Evolutionary conservation across 2,329 filamentous ascomycete species (phyloP).

Genomic region (Cercospora citrullina): DNA sequence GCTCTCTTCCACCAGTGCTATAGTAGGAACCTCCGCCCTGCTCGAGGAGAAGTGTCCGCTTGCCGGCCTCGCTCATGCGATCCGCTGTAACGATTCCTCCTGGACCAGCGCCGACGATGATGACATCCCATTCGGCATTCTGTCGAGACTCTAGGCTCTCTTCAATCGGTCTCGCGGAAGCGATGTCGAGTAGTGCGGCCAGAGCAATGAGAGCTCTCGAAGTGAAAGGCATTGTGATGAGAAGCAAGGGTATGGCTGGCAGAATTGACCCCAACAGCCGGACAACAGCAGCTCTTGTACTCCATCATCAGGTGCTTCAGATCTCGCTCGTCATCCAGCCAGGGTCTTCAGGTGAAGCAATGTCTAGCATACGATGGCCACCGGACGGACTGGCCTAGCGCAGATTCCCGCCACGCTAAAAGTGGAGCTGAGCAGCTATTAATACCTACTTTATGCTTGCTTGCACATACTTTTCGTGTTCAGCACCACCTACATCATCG

Average conservation of each 20-base stretch:
- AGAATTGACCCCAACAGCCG: not conserved
- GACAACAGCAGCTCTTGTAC: conserved; percentile 1
- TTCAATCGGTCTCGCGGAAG: conserved; percentile 5
- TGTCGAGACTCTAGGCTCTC: conserved; percentile 5
- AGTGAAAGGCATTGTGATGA: conserved; percentile 4
- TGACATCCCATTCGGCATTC: conserved; percentile 32
- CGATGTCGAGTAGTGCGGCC: not conserved
- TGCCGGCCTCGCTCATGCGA: conserved; percentile 53
- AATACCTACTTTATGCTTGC: not conserved
- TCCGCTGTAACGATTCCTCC: conserved; percentile 56
- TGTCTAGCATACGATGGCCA: not conserved
- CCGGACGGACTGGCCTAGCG: not conserved
- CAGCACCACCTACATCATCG: conserved; percentile 2
- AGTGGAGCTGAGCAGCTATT: not conserved
- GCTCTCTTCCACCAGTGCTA: conserved; percentile 43
- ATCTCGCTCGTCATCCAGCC: not conserved
- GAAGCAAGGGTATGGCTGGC: not conserved
- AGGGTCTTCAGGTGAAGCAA: not conserved
- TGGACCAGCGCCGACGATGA: conserved; percentile 53
- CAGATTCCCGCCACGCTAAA: not conserved
- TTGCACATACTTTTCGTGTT: conserved; percentile 5
- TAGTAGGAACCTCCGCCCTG: conserved; percentile 49
- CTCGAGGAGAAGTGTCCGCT: conserved; percentile 55
- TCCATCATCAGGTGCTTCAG: not conserved
- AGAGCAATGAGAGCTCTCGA: conserved; percentile 10